Base-by-base conservation (phyloP, 192 early-diverging fungal species). In the Chytriomyces sp. region DNA sequence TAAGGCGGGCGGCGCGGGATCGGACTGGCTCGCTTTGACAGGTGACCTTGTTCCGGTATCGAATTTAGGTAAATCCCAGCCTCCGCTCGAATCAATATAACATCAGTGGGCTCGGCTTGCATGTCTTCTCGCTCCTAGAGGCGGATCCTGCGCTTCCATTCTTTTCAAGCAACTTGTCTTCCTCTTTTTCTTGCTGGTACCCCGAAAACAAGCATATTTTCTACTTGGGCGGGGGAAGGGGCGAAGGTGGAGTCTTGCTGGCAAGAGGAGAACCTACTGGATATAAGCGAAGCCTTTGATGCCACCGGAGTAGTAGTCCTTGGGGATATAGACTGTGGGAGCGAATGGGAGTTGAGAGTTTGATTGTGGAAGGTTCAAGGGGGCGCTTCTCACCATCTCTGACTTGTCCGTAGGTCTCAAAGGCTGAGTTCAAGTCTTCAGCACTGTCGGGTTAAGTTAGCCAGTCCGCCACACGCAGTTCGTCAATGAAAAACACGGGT, bases 241-340 rank as follows among this genome's bases (percentile, higher is more conserved):
- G 22, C 44, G 44, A 22, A 22, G 2, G 44, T 19, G 44, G 12
- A 49, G 44, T 49, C 22, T 49, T 12, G 44, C 17, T 14, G 44
- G 1, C 3, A 30, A 30, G 32, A 69, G 26, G n/a, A 49, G 44
- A 22, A 79, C 74, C 26, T 63, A 81, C 82, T 82, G 78, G 61
- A 82, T 77, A 69, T 82, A 82, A 1, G 78, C 82, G 58, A 84
- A 84, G 49, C 82, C 82, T 31, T 80, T 70, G 59, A 76, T 62
- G 26, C 72, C 64, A 5, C 67, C 61, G 41, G 59, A 73, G 74
- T 79, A 81, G 64, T 73, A 84, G 66, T 84, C 82, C 63, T 64
- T 66, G 4, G 82, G 82, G 22, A 84, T 75, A 74, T 84, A 84
- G 40, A 82, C 79, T 70, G 68, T 28, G 69, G 3, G 8, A 0